Evolutionary conservation across 1,284 basidiomycete genomes (phyloP).

Genomic region (Rhizoctonia solani): DNA sequence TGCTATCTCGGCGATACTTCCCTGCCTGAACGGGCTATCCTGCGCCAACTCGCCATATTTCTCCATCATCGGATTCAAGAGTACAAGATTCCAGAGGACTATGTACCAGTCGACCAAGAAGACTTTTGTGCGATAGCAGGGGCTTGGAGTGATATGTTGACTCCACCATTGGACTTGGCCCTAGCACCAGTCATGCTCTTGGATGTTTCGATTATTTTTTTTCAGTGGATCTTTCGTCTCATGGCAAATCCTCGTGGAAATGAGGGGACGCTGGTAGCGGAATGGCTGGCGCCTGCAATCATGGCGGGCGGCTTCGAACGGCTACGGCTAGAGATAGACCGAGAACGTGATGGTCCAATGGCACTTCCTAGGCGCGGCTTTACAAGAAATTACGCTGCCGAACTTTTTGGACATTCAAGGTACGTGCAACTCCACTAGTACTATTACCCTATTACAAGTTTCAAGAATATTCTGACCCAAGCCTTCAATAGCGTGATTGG

Average conservation of each 20-base stretch:
- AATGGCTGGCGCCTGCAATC: not conserved
- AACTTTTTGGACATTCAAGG: not conserved
- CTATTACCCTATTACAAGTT: not conserved
- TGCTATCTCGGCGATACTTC: constrained; percentile 1
- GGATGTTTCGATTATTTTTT: not conserved
- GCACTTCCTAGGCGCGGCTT: not conserved
- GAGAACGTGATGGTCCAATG: constrained; percentile 1
- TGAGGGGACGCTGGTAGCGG: not conserved
- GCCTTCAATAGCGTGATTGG: not conserved
- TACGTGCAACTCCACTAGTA: not conserved
- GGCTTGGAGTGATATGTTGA: constrained; percentile 4
- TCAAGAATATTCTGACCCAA: too few species aligned
- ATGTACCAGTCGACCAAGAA: not conserved
- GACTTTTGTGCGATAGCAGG: not conserved
- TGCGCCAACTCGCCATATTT: not conserved
- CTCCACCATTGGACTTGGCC: not conserved
- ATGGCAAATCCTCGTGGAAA: not conserved
- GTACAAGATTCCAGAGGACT: not conserved
- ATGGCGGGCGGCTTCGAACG: not conserved
- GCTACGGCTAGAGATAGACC: constrained; percentile 3
- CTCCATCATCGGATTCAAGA: not conserved
- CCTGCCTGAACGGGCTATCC: not conserved
- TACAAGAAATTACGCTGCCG: not conserved
- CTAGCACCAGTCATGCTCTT: not conserved
- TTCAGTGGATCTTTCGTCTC: not conserved